Percentiles rank a stretch among this genome's conserved stretches.
Conservation (phyloP, 352 stramenopile species). For the Globisporangium spinosum region DNA sequence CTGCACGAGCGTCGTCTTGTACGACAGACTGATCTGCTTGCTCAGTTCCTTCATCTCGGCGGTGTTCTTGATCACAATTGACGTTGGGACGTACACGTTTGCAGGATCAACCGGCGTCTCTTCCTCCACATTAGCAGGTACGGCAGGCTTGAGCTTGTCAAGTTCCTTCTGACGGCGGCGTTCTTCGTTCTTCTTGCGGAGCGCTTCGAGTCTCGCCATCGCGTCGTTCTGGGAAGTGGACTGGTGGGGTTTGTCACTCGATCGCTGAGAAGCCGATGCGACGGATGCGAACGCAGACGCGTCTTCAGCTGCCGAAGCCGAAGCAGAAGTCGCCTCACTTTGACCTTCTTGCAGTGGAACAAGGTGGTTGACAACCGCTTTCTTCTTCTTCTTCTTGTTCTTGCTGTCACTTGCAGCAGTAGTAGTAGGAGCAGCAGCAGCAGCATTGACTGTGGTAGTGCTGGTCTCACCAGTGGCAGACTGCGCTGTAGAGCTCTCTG, state of each 20-base stretch:
- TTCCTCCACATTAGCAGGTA: conserved; percentile 19
- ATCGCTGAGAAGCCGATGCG: not conserved
- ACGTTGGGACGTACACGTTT: conserved; percentile 56
- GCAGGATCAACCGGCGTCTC: conserved; percentile 24
- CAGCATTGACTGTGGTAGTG: not conserved
- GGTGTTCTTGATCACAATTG: conserved; percentile 65
- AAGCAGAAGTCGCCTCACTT: not conserved
- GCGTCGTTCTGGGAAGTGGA: conserved; percentile 59
- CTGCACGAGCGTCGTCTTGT: conserved; percentile 72
- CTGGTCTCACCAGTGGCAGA: not conserved
- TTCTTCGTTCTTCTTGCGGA: conserved; percentile 81
- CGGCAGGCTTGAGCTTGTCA: conserved; percentile 11
- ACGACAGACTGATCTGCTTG: conserved; percentile 38
- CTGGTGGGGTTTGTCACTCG: conserved; percentile 10
- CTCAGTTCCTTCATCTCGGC: conserved; percentile 57
- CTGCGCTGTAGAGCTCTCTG: conserved; percentile 11
- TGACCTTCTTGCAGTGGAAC: conserved; percentile 24
- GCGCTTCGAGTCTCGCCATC: conserved; percentile 59
- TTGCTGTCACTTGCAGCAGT: not conserved
- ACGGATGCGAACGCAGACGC: not conserved
- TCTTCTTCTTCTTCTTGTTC: conserved; percentile 28
- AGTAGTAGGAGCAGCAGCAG: not conserved
- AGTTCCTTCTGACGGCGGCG: conserved; percentile 47
- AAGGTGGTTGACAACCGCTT: conserved; percentile 26
- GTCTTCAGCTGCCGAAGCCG: not conserved